Evolutionary conservation across 75 land plant species (phyloP).

Genomic region (Cupressus sempervirens): DNA sequence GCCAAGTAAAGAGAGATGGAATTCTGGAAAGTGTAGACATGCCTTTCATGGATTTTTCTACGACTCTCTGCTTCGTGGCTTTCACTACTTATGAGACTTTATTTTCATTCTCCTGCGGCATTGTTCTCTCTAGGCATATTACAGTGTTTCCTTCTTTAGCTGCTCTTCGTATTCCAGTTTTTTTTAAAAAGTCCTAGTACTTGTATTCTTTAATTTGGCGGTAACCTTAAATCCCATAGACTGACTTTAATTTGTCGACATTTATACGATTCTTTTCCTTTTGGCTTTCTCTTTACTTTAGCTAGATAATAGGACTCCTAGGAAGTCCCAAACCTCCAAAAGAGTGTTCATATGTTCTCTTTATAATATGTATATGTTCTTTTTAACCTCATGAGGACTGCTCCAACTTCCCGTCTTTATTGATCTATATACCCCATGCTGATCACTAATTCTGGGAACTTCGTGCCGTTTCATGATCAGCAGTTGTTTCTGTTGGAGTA

Average conservation of each 20-base stretch:
- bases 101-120: not conserved
- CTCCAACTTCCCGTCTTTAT: not conserved
- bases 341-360: not conserved
- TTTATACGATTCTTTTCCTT: not conserved
- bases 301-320: not conserved
- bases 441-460: not conserved
- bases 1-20: not conserved
- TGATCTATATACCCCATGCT: not conserved
- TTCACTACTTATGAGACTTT: not conserved
- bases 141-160: not conserved
- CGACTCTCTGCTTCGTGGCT: not conserved
- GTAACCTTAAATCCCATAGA: not conserved
- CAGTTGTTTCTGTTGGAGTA: not conserved
- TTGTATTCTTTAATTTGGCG: not conserved
- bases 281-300: not conserved
- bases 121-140: not conserved
- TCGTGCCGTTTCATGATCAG: not conserved
- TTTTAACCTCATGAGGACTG: not conserved
- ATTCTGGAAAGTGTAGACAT: not conserved
- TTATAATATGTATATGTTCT: not conserved
- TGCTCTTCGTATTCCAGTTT: not conserved
- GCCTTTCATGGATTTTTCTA: not conserved
- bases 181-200: not conserved
- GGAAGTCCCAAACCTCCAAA: not conserved
- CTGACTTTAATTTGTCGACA: not conserved